Evolutionary conservation across 441 rosid species (phyloP).

Genomic region (Syzygium malaccense): DNA sequence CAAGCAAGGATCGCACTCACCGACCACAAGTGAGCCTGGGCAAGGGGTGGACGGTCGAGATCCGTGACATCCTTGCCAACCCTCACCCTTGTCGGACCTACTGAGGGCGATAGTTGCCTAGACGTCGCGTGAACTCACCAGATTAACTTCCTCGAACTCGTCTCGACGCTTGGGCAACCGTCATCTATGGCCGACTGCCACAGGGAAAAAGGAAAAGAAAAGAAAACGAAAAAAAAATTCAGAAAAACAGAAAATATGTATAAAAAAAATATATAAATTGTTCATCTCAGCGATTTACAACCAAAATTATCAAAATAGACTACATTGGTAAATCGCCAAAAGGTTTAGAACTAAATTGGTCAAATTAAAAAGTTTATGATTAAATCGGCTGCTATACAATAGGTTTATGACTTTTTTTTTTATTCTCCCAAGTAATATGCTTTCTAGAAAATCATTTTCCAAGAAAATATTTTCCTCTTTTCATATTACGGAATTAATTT

Average conservation of each 20-base stretch:
- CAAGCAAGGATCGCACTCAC: too few relatives aligned
- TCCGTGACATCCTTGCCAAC: rapidly evolving
- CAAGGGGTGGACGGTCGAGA: rapidly evolving
- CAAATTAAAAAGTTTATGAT: neutral
- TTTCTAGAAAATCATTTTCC: neutral
- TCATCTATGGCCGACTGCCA: rapidly evolving
- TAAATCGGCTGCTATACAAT: neutral
- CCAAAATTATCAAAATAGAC: rapidly evolving
- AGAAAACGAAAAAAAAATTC: neutral
- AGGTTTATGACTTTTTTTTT: neutral
- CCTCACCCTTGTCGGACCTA: neutral
- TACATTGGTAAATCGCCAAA: neutral
- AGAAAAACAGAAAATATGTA: neutral
- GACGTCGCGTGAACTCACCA: rapidly evolving
- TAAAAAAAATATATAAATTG: neutral
- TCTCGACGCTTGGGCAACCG: neutral
- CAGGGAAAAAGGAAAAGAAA: neutral
- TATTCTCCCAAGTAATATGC: neutral
- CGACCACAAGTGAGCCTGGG: neutral
- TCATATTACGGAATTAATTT: neutral
- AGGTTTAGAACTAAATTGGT: neutral
- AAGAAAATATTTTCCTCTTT: neutral
- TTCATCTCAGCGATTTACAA: rapidly evolving
- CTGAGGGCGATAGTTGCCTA: neutral
- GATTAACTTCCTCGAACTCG: neutral